Base-by-base conservation (phyloP, 2,329 filamentous ascomycete species). In the Paraphoma sp. region DNA sequence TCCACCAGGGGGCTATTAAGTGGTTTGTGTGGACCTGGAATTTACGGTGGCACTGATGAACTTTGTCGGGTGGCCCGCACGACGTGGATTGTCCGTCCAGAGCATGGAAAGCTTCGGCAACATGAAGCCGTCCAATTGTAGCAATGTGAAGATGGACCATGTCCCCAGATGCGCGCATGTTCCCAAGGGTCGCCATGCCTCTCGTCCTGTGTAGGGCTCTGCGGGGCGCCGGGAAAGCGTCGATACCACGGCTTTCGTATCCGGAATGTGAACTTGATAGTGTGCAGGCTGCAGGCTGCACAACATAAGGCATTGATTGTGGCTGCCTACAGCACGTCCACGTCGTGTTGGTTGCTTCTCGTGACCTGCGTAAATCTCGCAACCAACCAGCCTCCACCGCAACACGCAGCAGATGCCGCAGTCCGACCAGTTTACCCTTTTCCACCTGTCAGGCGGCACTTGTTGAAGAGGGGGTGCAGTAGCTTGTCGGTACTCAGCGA, bases 401-500 rank as follows among this genome's bases (percentile, higher is more conserved):
- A 6, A 36, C 33, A 6, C 33, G 33, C 33, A 36, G 7, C 33
- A 14, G 14, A 10, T 36, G 33, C 10, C 33, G 33, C 33, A 36
- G 7, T 4, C 9, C 10, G 9, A 2, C 33, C 9, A 36, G 14
- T 36, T 36, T 36, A 14, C 33, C 7, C 14, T 36, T 36, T 36
- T 36, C 33, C 33, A 36, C 33, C 14, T 36, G 33, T 36, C 33
- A 36, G 33, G 14, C 33, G 33, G 33, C 33, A 36, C 33, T 10
- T 36, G 33, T 36, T 36, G 33, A 36, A 36, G 33, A 36, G 33
- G 48, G 48, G 48, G 40, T 51, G 48, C 40, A 31, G 30, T 44
- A 33, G 28, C 29, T n/a, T 17, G 16, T 23, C 29, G 41, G 48
- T 41, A 51, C 17, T 43, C 18, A 29, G 47, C 42, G 47, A 49